phyloP scores from a whole-genome alignment of 345 rosid genomes.

The Salix udensis region DNA sequence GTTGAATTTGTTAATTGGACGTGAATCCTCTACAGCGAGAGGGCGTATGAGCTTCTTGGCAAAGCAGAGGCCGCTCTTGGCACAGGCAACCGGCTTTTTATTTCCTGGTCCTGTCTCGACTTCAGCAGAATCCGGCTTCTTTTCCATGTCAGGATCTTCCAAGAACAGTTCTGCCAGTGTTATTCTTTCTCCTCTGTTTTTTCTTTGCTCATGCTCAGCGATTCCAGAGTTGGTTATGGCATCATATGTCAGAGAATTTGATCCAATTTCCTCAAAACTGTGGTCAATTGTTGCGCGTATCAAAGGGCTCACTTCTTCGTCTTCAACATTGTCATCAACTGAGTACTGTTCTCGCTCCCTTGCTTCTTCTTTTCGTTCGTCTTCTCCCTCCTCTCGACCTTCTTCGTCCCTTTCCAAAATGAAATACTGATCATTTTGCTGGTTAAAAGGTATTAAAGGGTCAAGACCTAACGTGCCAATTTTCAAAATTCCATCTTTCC shows the following conservation, averaged over 20 bases:
- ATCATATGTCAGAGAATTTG: not conserved
- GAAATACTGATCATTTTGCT: slow-evolving; percentile 29
- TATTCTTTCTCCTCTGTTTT: slow-evolving; percentile 46
- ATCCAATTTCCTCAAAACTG: slow-evolving; percentile 13
- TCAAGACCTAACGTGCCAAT: slow-evolving; percentile 89
- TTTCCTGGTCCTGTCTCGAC: slow-evolving; percentile 19
- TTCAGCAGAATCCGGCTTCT: slow-evolving; percentile 32
- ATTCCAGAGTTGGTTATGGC: slow-evolving; percentile 10
- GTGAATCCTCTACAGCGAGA: slow-evolving; percentile 49
- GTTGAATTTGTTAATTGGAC: slow-evolving; percentile 59
- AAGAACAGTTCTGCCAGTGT: slow-evolving; percentile 79
- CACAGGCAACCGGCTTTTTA: slow-evolving; percentile 26
- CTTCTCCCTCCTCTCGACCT: slow-evolving; percentile 16
- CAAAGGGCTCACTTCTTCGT: slow-evolving; percentile 61
- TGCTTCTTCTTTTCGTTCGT: slow-evolving; percentile 19
- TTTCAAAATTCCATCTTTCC: slow-evolving; percentile 79
- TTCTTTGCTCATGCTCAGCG: slow-evolving; percentile 27
- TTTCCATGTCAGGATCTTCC: slow-evolving; percentile 46
- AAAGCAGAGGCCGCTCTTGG: slow-evolving; percentile 41
- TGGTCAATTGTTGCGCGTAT: slow-evolving; percentile 39
- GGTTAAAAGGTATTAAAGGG: slow-evolving; percentile 38
- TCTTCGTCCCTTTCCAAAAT: slow-evolving; percentile 26
- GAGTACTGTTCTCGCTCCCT: slow-evolving; percentile 8
- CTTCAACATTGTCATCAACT: slow-evolving; percentile 1
- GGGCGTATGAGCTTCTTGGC: slow-evolving; percentile 59